phyloP scores from a whole-genome alignment of 768 basidiomycete species.

The Chalciporus chontae region DNA sequence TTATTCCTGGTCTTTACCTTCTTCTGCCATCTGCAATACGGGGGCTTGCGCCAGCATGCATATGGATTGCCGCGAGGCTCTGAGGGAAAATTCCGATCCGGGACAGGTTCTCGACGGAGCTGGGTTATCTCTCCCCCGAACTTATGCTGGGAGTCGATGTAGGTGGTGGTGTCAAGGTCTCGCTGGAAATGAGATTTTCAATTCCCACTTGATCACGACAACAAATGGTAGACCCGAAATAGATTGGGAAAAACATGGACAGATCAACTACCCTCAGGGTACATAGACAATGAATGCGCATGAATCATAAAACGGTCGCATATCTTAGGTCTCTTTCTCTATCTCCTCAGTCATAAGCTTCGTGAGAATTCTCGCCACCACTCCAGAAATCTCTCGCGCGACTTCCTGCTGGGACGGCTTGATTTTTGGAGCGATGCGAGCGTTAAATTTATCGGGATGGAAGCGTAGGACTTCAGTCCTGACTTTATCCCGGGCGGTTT shows the following conservation, averaged over 20 bases:
- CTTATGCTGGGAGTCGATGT: too few relatives aligned
- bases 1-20: not conserved
- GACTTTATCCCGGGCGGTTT: constrained; percentile 34
- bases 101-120: too few relatives aligned
- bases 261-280: not conserved
- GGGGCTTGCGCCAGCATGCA: not conserved
- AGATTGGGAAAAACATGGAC: not conserved
- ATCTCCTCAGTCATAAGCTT: constrained; percentile 27
- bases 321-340: not conserved
- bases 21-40: not conserved
- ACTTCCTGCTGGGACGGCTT: constrained; percentile 27
- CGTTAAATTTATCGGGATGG: constrained; percentile 54
- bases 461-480: constrained; percentile 48
- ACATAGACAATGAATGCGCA: not conserved
- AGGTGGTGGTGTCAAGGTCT: too few relatives aligned
- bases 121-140: too few relatives aligned
- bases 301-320: not conserved
- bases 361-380: constrained; percentile 41
- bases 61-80: too few relatives aligned
- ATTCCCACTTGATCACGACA: too few relatives aligned
- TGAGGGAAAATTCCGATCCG: not conserved
- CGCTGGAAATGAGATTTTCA: too few relatives aligned
- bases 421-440: constrained; percentile 35
- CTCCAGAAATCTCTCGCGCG: constrained; percentile 36
- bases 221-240: not conserved